These are phyloP conservation scores for Kodamaea ohmeri DNA, from an alignment of 1,139 yeast genomes.

Conservation along the genomic window DNA sequence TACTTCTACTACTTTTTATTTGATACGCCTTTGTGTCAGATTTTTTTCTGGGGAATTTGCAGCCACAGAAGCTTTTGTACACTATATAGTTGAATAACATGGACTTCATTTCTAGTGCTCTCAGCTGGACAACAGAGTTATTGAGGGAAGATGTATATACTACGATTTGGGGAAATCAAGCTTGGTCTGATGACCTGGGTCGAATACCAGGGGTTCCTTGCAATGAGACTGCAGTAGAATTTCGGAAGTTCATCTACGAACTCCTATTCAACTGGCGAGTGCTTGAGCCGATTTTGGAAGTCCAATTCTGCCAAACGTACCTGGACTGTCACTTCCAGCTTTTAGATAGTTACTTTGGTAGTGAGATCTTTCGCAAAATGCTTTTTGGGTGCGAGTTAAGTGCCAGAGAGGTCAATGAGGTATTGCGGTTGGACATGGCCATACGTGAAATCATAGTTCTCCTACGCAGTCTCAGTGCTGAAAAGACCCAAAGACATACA, in stretches of 20 bases:
- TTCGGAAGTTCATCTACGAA: constrained; percentile 4
- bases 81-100: constrained; percentile 4
- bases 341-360: constrained; percentile 7
- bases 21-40: neutral
- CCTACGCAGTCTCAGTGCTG: constrained; percentile 4
- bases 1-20: neutral
- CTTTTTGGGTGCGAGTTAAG: constrained; percentile 4
- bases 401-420: constrained; percentile 1
- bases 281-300: constrained; percentile 4
- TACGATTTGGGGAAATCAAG: neutral
- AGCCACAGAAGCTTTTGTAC: constrained; percentile 6
- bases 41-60: constrained; percentile 4
- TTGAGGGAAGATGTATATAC: neutral
- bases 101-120: neutral
- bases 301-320: neutral
- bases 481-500: neutral
- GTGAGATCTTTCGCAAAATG: constrained; percentile 5
- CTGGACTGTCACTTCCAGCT: constrained; percentile 5
- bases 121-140: neutral
- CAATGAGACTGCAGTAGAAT: neutral
- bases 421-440: constrained; percentile 4
- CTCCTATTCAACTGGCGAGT: constrained; percentile 8
- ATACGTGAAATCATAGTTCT: constrained; percentile 6
- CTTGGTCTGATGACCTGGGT: neutral
- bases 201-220: neutral